Percentiles rank a stretch among this genome's conserved stretches.
Evolutionary conservation across 805 yeast genomes (phyloP).

Genomic region (Debaryomyces hansenii): DNA sequence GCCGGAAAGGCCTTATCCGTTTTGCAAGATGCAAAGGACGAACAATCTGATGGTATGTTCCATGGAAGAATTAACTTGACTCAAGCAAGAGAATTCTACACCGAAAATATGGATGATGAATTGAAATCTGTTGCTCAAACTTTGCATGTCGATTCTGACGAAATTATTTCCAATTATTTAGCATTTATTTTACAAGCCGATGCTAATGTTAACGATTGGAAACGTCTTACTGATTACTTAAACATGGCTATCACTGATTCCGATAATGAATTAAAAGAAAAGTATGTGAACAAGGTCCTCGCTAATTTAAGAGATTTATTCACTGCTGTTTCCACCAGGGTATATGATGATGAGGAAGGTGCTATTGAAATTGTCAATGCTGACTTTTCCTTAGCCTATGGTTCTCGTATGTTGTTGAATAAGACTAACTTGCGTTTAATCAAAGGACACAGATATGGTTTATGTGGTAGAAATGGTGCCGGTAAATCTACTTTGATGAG

Average conservation of each 20-base stretch:
- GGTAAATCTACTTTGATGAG: constrained; percentile 98
- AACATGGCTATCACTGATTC: constrained; percentile 27
- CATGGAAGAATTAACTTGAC: constrained; percentile 68
- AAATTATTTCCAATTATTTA: constrained; percentile 47
- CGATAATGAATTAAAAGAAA: constrained; percentile 30
- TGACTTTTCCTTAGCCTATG: constrained; percentile 94
- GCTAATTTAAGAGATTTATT: constrained; percentile 52
- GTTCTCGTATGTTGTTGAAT: constrained; percentile 94
- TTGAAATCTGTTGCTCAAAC: constrained; percentile 3
- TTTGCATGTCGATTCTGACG: constrained; percentile 27
- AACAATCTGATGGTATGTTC: constrained; percentile 66
- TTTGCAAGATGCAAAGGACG: constrained; percentile 74
- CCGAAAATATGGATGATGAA: constrained; percentile 14
- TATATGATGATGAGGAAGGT: constrained; percentile 65
- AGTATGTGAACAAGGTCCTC: constrained; percentile 46
- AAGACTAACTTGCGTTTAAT: constrained; percentile 84
- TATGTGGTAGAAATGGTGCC: constrained; percentile 98
- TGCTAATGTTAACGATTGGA: constrained; percentile 48
- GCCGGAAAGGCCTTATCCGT: constrained; percentile 86
- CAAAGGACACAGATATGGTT: constrained; percentile 96
- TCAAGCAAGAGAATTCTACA: constrained; percentile 49
- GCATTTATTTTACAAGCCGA: constrained; percentile 38
- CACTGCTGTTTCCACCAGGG: constrained; percentile 43
- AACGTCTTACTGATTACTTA: constrained; percentile 54
- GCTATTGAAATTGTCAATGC: constrained; percentile 92